Base-by-base conservation (phyloP, 495 filamentous ascomycete genomes). In the Daldinia vernicosa region DNA sequence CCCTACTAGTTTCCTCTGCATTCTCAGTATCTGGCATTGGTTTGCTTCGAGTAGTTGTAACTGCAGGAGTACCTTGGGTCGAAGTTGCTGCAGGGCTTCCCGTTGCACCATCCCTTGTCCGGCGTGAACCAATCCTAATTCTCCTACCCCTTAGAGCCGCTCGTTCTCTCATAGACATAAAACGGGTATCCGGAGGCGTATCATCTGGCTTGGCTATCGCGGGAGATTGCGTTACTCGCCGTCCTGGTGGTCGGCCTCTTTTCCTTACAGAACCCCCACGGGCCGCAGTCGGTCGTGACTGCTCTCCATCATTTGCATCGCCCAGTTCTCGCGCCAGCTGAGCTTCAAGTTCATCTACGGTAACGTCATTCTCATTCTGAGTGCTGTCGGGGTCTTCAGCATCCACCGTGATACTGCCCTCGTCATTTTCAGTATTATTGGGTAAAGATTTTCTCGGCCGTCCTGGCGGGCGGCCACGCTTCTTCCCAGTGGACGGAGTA, bases 111-210 rank as follows among this genome's bases (percentile, higher is more conserved):
- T 56, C 45, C 15, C 71, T 72, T 54, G 70, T 79, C 6, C 76
- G 70, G 28, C 69, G 63, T 14, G 65, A 65, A 8, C 72, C 68
- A 32, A 83, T 84, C 74, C 79, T 83, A 62, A 83, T 72, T 50
- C 80, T 84, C 66, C 78, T 83, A 45, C 82, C 82, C 50, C 75
- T 78, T 12, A 82, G 66, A 47, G 75, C 79, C 76, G 82, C 81
- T n/a, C 81, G 74, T 28, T 84, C 83, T 35, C 77, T 77, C 79
- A 85, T 79, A 7, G 83, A 84, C 74, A 84, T 74, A 28, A 78
- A 79, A 17, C 53, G 69, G 35, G 54, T 63, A 53, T 73, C 70
- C 14, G 70, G 69, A 6, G 65, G 32, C 9, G 69, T 28, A 19
- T 52, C 61, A 8, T 63, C 43, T 14, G 30, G 17, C 1, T 62